phyloP scores from a whole-genome alignment of 169 alveolate genomes.

The Sarcocystis neurona region DNA sequence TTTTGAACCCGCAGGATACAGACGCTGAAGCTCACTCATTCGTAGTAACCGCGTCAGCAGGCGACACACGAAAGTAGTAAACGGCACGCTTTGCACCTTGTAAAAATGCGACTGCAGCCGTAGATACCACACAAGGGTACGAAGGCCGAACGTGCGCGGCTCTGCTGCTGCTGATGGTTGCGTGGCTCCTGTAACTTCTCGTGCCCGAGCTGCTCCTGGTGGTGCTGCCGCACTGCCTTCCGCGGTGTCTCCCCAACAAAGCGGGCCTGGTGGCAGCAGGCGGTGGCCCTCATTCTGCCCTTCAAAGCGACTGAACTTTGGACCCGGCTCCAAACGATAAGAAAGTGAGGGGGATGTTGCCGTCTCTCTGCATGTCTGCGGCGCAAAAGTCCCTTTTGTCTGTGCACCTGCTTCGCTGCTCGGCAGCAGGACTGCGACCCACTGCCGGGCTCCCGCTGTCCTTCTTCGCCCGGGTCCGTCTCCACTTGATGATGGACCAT shows the following conservation, averaged over 20 bases:
- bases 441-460: no score
- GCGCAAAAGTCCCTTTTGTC: no score
- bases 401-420: no score
- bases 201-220: neutral
- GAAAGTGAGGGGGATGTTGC: no score
- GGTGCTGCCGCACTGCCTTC: neutral
- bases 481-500: no score
- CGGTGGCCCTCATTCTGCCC: neutral
- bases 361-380: no score
- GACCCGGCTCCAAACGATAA: neutral
- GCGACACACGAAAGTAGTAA: neutral
- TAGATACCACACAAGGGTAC: neutral
- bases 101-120: constrained; percentile 3
- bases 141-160: neutral
- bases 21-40: neutral
- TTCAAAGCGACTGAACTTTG: neutral
- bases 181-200: neutral
- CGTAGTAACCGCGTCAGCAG: neutral
- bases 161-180: neutral
- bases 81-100: neutral
- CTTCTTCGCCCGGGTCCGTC: no score
- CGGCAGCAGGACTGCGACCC: no score
- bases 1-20: neutral
- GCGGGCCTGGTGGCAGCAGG: neutral
- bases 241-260: no score